phyloP scores from a whole-genome alignment of 2,329 filamentous ascomycete genomes.

The Monosporascus sp. region DNA sequence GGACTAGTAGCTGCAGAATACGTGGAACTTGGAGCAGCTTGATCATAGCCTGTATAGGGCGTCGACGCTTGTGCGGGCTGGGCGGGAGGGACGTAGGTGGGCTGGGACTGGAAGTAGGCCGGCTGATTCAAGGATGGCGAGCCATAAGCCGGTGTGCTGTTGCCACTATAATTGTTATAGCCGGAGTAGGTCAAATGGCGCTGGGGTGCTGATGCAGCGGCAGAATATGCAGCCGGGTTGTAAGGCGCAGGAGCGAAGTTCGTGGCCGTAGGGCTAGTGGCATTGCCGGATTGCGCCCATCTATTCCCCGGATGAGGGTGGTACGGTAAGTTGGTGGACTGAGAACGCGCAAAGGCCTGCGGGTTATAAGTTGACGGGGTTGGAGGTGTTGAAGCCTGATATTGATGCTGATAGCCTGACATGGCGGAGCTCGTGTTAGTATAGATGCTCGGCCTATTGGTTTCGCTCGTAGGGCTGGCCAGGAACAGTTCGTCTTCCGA shows the following conservation, averaged over 20 bases:
- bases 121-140: slow-evolving; percentile 22
- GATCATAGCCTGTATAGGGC: slow-evolving; percentile 34
- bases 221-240: slow-evolving; percentile 55
- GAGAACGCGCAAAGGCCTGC: slow-evolving; percentile 54
- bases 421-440: slow-evolving; percentile 40
- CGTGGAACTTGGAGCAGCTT: slow-evolving; percentile 31
- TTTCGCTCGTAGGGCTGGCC: slow-evolving; percentile 36
- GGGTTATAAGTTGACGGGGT: slow-evolving; percentile 63
- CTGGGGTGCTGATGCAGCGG: slow-evolving; percentile 37
- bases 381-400: slow-evolving; percentile 40
- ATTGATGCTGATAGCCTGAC: slow-evolving; percentile 48
- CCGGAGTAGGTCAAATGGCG: slow-evolving; percentile 46
- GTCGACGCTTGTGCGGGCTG: slow-evolving; percentile 25
- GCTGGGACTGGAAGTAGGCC: slow-evolving; percentile 24
- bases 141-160: slow-evolving; percentile 23
- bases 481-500: slow-evolving; percentile 60
- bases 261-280: slow-evolving; percentile 28
- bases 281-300: slow-evolving; percentile 26
- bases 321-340: slow-evolving; percentile 47
- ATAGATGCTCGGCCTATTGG: slow-evolving; percentile 30
- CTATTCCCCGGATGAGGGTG: slow-evolving; percentile 36
- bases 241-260: slow-evolving; percentile 49
- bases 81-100: slow-evolving; percentile 17
- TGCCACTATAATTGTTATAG: slow-evolving; percentile 36
- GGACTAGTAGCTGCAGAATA: slow-evolving; percentile 22